A percentile compares a stretch with the other conserved stretches of the same genome.
Conservation (phyloP, 2,329 filamentous ascomycete species). For the Neoascochyta sp. region DNA sequence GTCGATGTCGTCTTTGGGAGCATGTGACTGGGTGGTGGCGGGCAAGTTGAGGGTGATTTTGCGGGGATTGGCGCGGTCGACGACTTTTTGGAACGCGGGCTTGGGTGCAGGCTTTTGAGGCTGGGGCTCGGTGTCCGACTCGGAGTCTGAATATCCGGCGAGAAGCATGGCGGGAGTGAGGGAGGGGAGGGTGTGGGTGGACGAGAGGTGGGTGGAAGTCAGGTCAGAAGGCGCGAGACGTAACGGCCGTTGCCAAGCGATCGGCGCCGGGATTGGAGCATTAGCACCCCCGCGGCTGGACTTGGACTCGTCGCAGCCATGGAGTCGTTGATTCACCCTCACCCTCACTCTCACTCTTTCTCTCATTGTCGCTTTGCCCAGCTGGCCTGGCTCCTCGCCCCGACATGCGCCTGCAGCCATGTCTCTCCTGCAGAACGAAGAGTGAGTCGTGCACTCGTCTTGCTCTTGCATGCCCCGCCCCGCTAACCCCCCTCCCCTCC, state of each 20-base stretch:
- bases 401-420: conserved; percentile 21
- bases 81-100: conserved; percentile 65
- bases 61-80: conserved; percentile 74
- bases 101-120: conserved; percentile 43
- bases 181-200: conserved; percentile 1
- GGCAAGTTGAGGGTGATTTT: conserved; percentile 82
- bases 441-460: too few species aligned
- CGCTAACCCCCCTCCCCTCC: conserved; percentile 3
- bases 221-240: too few species aligned
- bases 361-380: too few species aligned
- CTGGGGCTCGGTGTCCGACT: conserved; percentile 58
- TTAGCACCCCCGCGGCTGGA: too few species aligned
- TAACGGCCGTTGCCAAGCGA: too few species aligned
- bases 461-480: too few species aligned
- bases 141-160: conserved; percentile 80
- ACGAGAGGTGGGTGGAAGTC: background rate
- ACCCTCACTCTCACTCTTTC: conserved; percentile 15
- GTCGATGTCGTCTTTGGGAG: conserved; percentile 41
- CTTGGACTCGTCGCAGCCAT: too few species aligned
- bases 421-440: conserved; percentile 46
- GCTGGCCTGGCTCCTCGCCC: conserved; percentile 28
- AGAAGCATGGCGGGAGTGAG: conserved; percentile 59
- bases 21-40: conserved; percentile 45
- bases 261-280: too few species aligned
- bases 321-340: conserved; percentile 11